Conservation (phyloP, 1,284 basidiomycete species). For the Porogramme epimiltina region DNA sequence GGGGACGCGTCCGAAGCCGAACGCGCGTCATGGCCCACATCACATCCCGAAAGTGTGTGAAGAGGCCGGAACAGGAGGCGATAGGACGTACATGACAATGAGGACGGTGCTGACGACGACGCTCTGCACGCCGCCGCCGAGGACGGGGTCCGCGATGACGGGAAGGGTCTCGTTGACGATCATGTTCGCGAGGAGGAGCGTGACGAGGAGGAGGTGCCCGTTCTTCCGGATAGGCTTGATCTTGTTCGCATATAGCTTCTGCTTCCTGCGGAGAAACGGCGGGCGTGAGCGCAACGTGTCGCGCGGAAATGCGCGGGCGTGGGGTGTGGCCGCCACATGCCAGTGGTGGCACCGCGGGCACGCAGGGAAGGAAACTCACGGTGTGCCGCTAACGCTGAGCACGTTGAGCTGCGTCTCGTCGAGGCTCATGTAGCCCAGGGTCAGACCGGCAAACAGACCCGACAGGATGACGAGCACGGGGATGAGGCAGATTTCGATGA, state of each 20-base stretch:
- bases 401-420: slow-evolving; percentile 93
- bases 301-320: too few relatives aligned
- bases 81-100: slow-evolving; percentile 77
- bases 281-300: neutral
- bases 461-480: slow-evolving; percentile 63
- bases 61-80: neutral
- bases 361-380: slow-evolving; percentile 46
- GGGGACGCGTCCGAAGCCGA: slow-evolving; percentile 16
- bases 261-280: slow-evolving; percentile 47
- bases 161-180: slow-evolving; percentile 92
- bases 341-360: too few relatives aligned
- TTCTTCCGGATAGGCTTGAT: slow-evolving; percentile 89
- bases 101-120: slow-evolving; percentile 85
- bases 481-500: slow-evolving; percentile 56
- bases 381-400: slow-evolving; percentile 80
- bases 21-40: slow-evolving; percentile 9
- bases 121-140: slow-evolving; percentile 83
- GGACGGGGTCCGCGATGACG: slow-evolving; percentile 85
- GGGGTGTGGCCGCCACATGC: too few relatives aligned
- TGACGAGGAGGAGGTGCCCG: slow-evolving; percentile 83
- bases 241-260: slow-evolving; percentile 80
- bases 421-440: slow-evolving; percentile 90
- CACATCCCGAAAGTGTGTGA: neutral
- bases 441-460: slow-evolving; percentile 74
- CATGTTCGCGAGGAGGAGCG: slow-evolving; percentile 84